Base-by-base conservation (phyloP, 345 rosid genomes). In the Heritiera littoralis region DNA sequence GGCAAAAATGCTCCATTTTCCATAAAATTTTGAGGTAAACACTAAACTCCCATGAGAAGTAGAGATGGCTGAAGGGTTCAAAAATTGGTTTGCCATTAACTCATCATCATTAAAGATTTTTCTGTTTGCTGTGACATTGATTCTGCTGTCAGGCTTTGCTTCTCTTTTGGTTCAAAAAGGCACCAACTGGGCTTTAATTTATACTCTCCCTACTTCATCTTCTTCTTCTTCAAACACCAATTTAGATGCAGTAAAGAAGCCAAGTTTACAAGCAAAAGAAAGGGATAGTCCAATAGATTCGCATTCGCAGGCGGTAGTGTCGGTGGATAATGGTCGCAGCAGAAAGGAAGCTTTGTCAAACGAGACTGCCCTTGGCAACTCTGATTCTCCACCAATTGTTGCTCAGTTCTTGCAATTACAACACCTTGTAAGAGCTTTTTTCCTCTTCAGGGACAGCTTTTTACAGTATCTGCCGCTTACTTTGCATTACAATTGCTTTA, bases 391-490 rank as follows among this genome's bases (percentile, higher is more conserved):
- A 23, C 60, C 70, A 18, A 9, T 66, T 40, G 11, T 52, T 41
- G 66, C 60, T 15, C 48, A 75, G 45, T 60, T 73, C 38, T 17
- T 40, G 17, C 69, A 58, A 28, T 40, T 49, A 66, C 74, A 80
- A 63, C 8, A 55, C 23, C 43, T 13, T 17, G 86, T 84, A 77
- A 77, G 81, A 72, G 15, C 15, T 67, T 61, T 28, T 45, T 45
- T 45, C 13, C 3, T 63, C 2, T 20, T n/a, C 59, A 55, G 7
- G 59, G 8, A 17, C 20, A 55, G 59, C 7, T 17, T 54, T 15
- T 15, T 54, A 15, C 41, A 10, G 14, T 48, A 14, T 20, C 9
- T 74, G 49, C 75, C 17, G 74, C 9, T 65, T 56, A n/a, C 2
- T 7, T 18, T n/a, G 3, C 23, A 8, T 55, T 17, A 17, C 23